Percentiles rank a stretch among this genome's conserved stretches.
Conservation (phyloP, 1,139 yeast species). For the Zygosaccharomyces pseudobailii region DNA sequence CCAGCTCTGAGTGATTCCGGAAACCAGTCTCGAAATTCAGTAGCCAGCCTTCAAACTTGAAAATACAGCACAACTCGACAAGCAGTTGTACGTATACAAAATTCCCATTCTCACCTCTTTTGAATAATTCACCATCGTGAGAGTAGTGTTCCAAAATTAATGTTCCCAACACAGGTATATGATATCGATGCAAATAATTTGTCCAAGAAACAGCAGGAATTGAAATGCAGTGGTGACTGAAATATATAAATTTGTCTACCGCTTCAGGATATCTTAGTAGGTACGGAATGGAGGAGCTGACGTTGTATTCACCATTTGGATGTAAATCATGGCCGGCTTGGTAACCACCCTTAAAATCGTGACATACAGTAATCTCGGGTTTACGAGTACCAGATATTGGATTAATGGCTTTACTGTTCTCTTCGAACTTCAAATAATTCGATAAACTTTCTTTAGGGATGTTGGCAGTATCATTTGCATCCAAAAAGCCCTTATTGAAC, state of each 20-base stretch:
- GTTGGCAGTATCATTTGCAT: slow-evolving; percentile 1
- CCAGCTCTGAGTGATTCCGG: slow-evolving; percentile 11
- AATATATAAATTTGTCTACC: slow-evolving; percentile 37
- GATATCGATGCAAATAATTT: slow-evolving; percentile 36
- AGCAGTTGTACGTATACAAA: slow-evolving; percentile 32
- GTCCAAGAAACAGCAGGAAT: slow-evolving; percentile 41
- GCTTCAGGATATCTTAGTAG: slow-evolving; percentile 37
- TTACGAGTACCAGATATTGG: background rate
- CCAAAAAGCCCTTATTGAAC: slow-evolving; percentile 3
- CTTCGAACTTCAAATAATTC: background rate
- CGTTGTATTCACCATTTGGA: slow-evolving; percentile 38
- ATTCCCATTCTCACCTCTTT: slow-evolving; percentile 19
- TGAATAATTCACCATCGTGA: slow-evolving; percentile 28
- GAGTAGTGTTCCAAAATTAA: slow-evolving; percentile 36
- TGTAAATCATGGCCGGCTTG: slow-evolving; percentile 32
- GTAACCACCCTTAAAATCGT: slow-evolving; percentile 39
- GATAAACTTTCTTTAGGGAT: slow-evolving; percentile 6
- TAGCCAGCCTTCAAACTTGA: slow-evolving; percentile 39
- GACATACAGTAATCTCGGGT: slow-evolving; percentile 32
- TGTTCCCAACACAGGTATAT: slow-evolving; percentile 38
- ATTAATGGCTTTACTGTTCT: background rate
- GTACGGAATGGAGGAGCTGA: slow-evolving; percentile 34
- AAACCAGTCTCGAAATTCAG: slow-evolving; percentile 37
- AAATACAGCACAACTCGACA: slow-evolving; percentile 27
- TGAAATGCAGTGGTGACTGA: slow-evolving; percentile 36